phyloP scores from a whole-genome alignment of 345 rosid genomes.

The Murraya koenigii region DNA sequence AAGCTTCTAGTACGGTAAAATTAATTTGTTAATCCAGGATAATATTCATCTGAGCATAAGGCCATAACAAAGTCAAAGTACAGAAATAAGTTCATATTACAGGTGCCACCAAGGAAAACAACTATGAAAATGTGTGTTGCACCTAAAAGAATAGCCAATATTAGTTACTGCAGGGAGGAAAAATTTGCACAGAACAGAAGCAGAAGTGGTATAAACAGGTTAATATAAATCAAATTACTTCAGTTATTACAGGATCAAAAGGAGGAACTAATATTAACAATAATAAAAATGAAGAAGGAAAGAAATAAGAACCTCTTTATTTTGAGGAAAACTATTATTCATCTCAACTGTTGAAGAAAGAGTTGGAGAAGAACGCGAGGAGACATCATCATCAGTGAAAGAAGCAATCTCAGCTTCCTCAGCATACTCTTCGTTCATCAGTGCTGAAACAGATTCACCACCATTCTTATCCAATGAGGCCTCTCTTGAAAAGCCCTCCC shows the following conservation, averaged over 20 bases:
- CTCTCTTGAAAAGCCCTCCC: slow-evolving; percentile 38
- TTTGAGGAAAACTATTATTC: slow-evolving; percentile 42
- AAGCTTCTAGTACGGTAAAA: not conserved
- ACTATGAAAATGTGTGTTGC: not conserved
- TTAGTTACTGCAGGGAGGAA: not conserved
- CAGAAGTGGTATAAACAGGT: slow-evolving; percentile 6
- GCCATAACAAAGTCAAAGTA: not conserved
- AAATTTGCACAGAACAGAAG: not conserved
- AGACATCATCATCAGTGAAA: slow-evolving; percentile 72
- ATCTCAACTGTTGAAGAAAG: slow-evolving; percentile 46
- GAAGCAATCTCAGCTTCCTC: slow-evolving; percentile 79
- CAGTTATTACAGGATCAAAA: not conserved
- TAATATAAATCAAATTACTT: not conserved
- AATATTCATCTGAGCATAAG: not conserved
- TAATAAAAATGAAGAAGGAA: not conserved
- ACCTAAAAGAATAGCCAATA: not conserved
- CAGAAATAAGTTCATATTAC: not conserved
- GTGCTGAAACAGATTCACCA: slow-evolving; percentile 66
- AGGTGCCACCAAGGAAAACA: not conserved
- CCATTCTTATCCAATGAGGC: slow-evolving; percentile 38
- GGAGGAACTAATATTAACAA: not conserved
- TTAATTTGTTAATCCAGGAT: not conserved
- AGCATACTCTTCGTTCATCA: slow-evolving; percentile 75
- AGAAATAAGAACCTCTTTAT: slow-evolving; percentile 41
- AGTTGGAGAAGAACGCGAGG: slow-evolving; percentile 72